Evolutionary conservation across 176 grass and related monocot species (phyloP), one percentile per base, ranked within the genome.

Genomic region (Rhynchospora tenuis): DNA sequence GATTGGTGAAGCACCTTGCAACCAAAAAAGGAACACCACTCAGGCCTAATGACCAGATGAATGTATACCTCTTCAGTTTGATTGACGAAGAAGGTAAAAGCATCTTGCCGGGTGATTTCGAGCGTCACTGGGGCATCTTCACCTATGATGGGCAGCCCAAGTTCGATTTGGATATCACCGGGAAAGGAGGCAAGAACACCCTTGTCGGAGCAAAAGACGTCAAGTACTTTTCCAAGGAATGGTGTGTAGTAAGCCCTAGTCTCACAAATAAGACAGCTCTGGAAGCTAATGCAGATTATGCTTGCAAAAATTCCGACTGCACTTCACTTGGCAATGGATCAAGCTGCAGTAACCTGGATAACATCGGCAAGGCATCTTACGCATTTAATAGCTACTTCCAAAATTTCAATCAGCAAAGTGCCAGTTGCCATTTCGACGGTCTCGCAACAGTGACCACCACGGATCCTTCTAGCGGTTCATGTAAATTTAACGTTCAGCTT

Each of bases 61-160:
- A 88, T 33, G 88, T 90, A 1, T 94, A 94, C 80, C 66, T 94
- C 59, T 94, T 94, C 45, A 56, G 85, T 57, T 85, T 94, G 43
- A 27, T 94, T 16, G 92, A 94, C 81, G 92, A 94, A 78, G 89
- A 91, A 50, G 74, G 66, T 26, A 94, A 94, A 83, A 91, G 89
- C 71, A 78, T 91, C 8, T 86, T 82, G 9, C 89, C 92, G 1
- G 92, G 92, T 9, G 83, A 86, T 81, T 94, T 94, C 59, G 89
- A 94, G 89, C 85, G 92, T 11, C 92, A 91, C 74, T 94, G 87
- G 89, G 92, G 92, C 23, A 85, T 94, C 24, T 93, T 97, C 85
- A 86, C 87, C 19, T 97, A 88, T 76, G 91, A 97, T 57, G 94
- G 94, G 0, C 78, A 84, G 7, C 86, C 88, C 7, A 93, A 90